Evolutionary conservation across 2,329 filamentous ascomycete genomes (phyloP).

Genomic region (Hymenoscyphus occultus): DNA sequence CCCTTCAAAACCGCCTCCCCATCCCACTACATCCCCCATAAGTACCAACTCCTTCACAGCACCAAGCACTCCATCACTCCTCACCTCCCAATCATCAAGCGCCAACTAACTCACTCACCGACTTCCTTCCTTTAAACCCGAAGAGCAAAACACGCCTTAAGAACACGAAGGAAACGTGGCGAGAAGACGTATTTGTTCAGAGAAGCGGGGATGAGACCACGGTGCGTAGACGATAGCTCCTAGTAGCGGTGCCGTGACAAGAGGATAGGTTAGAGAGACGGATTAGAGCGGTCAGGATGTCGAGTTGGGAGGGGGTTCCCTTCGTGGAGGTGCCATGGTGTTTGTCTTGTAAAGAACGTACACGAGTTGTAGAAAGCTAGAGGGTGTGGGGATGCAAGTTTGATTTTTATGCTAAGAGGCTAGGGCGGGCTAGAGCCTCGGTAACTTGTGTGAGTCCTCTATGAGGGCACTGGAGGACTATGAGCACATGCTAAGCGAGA

Average conservation of each 20-base stretch:
- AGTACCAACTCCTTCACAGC: too few relatives aligned
- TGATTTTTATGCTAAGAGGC: neutral
- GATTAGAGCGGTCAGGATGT: neutral
- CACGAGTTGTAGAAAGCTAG: slow-evolving; percentile 10
- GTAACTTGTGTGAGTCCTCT: neutral
- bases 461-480: neutral
- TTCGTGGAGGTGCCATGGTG: neutral
- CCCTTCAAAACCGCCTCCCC: slow-evolving; percentile 61
- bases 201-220: slow-evolving; percentile 23
- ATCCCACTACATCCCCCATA: too few relatives aligned
- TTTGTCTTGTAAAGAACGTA: neutral
- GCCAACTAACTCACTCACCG: slow-evolving; percentile 58
- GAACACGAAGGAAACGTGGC: slow-evolving; percentile 17
- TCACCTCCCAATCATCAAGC: slow-evolving; percentile 51
- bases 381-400: neutral
- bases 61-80: too few relatives aligned
- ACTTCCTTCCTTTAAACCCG: slow-evolving; percentile 48
- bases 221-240: slow-evolving; percentile 29
- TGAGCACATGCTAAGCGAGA: neutral
- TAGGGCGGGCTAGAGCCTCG: neutral
- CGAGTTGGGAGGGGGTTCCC: neutral
- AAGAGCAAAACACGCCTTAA: slow-evolving; percentile 45
- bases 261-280: slow-evolving; percentile 21
- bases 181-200: slow-evolving; percentile 24
- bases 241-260: slow-evolving; percentile 26